Evolutionary conservation across 257 asterid genomes (phyloP).

Genomic region (Echites panduratus): DNA sequence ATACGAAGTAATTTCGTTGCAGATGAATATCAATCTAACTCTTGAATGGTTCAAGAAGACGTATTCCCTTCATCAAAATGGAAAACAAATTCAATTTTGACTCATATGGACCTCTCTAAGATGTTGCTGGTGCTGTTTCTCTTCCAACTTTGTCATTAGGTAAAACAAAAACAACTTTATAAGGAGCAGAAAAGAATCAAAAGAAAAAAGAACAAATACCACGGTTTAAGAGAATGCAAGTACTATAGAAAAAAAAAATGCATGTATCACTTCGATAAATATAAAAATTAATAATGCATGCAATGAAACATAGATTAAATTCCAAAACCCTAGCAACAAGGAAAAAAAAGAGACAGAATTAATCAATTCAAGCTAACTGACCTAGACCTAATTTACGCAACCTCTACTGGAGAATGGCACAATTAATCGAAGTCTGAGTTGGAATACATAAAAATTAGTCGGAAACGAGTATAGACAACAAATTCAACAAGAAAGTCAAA

Average conservation of each 20-base stretch:
- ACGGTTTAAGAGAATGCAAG: not conserved
- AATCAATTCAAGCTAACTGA: conserved; percentile 4
- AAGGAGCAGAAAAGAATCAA: not conserved
- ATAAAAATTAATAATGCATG: not conserved
- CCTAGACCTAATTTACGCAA: conserved; percentile 8
- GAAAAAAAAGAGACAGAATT: not conserved
- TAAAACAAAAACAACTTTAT: not conserved
- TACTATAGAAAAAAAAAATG: not conserved
- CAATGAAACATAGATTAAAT: not conserved
- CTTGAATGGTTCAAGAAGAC: not conserved
- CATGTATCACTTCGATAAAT: not conserved
- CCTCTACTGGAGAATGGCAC: not conserved
- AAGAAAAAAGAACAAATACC: not conserved
- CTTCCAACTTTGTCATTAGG: not conserved
- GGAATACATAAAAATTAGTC: not conserved
- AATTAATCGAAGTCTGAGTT: not conserved
- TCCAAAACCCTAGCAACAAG: conserved; percentile 11
- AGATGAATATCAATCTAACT: not conserved
- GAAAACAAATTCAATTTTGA: not conserved
- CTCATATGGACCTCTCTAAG: not conserved
- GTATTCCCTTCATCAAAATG: not conserved
- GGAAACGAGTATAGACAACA: not conserved
- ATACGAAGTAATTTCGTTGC: not conserved
- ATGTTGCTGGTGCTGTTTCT: not conserved
- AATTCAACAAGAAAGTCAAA: not conserved